A percentile compares a stretch with the other conserved stretches of the same genome.
Conservation (phyloP, 768 basidiomycete genomes). For the Lentinula sp. region DNA sequence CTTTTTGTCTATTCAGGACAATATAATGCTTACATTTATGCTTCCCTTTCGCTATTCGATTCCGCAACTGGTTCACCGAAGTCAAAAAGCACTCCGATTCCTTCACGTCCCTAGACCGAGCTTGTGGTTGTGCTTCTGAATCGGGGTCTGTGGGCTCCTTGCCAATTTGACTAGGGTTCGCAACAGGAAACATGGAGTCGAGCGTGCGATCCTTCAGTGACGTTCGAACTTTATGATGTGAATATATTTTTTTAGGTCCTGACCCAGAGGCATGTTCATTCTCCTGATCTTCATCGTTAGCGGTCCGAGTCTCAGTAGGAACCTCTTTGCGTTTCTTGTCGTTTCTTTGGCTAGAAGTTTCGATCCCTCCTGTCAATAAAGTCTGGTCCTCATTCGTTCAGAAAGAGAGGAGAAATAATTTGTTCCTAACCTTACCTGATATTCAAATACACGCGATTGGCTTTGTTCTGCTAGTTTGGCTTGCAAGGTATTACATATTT, state of each 20-base stretch:
- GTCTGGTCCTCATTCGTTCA: slow-evolving; percentile 33
- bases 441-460: slow-evolving; percentile 66
- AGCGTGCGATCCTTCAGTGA: slow-evolving; percentile 84
- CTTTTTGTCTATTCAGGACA: neutral
- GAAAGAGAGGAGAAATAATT: neutral
- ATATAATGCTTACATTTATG: slow-evolving; percentile 55
- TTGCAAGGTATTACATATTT: slow-evolving; percentile 70
- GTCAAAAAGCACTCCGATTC: slow-evolving; percentile 75
- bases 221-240: slow-evolving; percentile 91
- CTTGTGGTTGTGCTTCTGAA: slow-evolving; percentile 8
- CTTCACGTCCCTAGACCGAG: slow-evolving; percentile 47
- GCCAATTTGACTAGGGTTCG: slow-evolving; percentile 42
- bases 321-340: slow-evolving; percentile 21
- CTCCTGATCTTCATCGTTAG: neutral
- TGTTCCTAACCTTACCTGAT: slow-evolving; percentile 45
- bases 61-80: slow-evolving; percentile 66
- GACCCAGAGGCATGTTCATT: slow-evolving; percentile 6
- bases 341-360: slow-evolving; percentile 19
- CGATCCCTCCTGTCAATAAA: slow-evolving; percentile 48
- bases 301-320: slow-evolving; percentile 2
- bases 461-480: slow-evolving; percentile 53
- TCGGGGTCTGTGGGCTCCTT: neutral
- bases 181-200: slow-evolving; percentile 87
- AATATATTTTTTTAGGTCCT: slow-evolving; percentile 46
- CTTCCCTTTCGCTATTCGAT: slow-evolving; percentile 47